Evolutionary conservation across 345 rosid species (phyloP), one percentile per base, ranked within the genome.

Genomic region (Hibiscus trionum): DNA sequence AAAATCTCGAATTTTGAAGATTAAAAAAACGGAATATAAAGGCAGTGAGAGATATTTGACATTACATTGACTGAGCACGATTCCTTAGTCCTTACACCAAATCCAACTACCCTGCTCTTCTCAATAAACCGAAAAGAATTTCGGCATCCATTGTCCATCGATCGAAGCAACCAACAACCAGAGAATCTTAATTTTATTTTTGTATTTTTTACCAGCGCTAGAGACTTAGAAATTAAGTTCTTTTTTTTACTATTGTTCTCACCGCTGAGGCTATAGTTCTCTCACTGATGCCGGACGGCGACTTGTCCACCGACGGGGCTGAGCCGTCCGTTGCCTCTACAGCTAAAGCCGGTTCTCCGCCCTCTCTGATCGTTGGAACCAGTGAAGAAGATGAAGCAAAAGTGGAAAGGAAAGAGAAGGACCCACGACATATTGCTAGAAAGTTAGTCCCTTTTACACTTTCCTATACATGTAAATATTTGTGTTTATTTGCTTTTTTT

Each of bases 361-460:
- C 60, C 4, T 27, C 72, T 4, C 29, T 44, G 27, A 31, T 52
- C 29, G 31, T 56, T 62, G 75, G 39, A 26, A 14, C 49, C 14
- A 6, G 61, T 8, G 33, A 21, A 50, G 12, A 62, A 62, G 31
- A 50, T 61, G 72, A 24, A 31, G 46, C n/a, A n/a, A 50, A 52
- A 31, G 9, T 9, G 60, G 72, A 52, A 5, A 52, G 31, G 46
- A 31, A 52, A 53, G 61, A 52, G 47, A 69, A 69, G 16, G 72
- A 69, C 29, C 72, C 72, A 10, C 24, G 72, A 52, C 52, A 52
- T 15, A 69, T 50, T 9, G 72, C 72, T 17, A 69, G 72, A 69
- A 62, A 17, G 57, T 44, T 26, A 66, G 60, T 16, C 17, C 35
- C 61, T 42, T 35, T 58, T 39, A 2, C 42, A 35, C 4, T 19